Evolutionary conservation across 192 early-diverging fungal genomes (phyloP).

Genomic region (Coemansia sp.): DNA sequence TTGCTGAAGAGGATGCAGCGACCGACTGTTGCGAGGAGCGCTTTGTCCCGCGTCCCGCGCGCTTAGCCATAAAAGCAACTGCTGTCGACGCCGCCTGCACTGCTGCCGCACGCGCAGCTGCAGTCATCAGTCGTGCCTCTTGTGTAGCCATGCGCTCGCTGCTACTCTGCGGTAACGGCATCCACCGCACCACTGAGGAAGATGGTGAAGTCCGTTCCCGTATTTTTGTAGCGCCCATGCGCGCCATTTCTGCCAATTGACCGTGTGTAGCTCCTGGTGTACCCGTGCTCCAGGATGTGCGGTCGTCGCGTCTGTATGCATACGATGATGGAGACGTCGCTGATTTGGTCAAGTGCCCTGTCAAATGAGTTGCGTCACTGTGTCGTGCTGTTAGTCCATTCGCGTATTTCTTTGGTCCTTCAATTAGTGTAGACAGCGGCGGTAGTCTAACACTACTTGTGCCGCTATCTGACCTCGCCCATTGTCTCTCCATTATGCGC

Average conservation of each 20-base stretch:
- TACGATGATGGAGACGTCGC: too few species aligned
- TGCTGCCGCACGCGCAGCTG: conserved; percentile 44
- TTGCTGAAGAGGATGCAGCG: background rate
- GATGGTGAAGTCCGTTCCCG: background rate
- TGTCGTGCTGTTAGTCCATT: too few species aligned
- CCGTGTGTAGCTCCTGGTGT: background rate
- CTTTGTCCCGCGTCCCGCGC: conserved; percentile 26
- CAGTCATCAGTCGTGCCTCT: conserved; percentile 45
- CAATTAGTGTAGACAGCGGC: conserved; percentile 42
- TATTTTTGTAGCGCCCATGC: conserved; percentile 5
- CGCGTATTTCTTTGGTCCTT: conserved; percentile 6
- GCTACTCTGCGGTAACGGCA: conserved; percentile 30
- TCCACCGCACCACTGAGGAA: conserved; percentile 12
- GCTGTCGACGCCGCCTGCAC: conserved; percentile 36
- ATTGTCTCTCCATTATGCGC: too few species aligned
- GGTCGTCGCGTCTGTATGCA: too few species aligned
- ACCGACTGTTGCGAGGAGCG: conserved; percentile 15
- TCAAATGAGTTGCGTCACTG: too few species aligned
- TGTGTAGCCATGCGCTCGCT: conserved; percentile 26
- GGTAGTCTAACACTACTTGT: conserved; percentile 26
- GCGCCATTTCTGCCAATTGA: background rate
- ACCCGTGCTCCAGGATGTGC: too few species aligned
- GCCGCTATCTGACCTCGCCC: too few species aligned
- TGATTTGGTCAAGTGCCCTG: too few species aligned
- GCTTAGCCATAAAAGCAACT: conserved; percentile 31